Percentiles rank a stretch among this genome's conserved stretches.
Conservation (phyloP, 1,284 basidiomycete species). For the Cutaneotrichosporon dermatis region DNA sequence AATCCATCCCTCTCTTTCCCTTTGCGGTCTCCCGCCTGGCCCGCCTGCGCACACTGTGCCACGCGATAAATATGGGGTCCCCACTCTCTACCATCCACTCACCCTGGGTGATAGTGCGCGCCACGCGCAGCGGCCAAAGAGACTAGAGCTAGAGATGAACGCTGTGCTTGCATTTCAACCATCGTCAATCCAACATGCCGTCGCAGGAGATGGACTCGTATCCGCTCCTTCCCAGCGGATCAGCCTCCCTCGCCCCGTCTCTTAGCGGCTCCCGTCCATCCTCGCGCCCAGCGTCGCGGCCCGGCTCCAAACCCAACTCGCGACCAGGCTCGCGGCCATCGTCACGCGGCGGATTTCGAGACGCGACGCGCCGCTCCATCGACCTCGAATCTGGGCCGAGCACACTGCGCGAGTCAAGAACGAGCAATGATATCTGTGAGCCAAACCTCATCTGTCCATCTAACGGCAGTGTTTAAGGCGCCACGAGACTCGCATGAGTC, state of each 20-base stretch:
- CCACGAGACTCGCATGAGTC: constrained; percentile 25
- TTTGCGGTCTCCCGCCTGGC: too few relatives aligned
- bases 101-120: too few relatives aligned
- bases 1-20: too few relatives aligned
- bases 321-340: not conserved
- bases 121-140: too few relatives aligned
- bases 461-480: constrained; percentile 31
- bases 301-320: not conserved
- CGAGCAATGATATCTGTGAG: not conserved
- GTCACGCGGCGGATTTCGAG: constrained; percentile 1
- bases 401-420: not conserved
- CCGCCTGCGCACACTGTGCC: too few relatives aligned
- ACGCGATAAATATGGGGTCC: not conserved
- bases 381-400: not conserved
- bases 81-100: too few relatives aligned
- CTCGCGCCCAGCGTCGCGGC: not conserved
- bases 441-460: not conserved
- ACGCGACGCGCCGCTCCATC: not conserved
- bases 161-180: too few relatives aligned
- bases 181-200: not conserved
- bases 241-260: not conserved
- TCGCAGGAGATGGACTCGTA: not conserved
- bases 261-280: too few relatives aligned
- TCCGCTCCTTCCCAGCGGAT: not conserved
- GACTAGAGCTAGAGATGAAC: too few relatives aligned